A percentile compares a stretch with the other conserved stretches of the same genome.
Evolutionary conservation across 2,329 filamentous ascomycete species (phyloP).

Genomic region (Fonsecaea erecta): DNA sequence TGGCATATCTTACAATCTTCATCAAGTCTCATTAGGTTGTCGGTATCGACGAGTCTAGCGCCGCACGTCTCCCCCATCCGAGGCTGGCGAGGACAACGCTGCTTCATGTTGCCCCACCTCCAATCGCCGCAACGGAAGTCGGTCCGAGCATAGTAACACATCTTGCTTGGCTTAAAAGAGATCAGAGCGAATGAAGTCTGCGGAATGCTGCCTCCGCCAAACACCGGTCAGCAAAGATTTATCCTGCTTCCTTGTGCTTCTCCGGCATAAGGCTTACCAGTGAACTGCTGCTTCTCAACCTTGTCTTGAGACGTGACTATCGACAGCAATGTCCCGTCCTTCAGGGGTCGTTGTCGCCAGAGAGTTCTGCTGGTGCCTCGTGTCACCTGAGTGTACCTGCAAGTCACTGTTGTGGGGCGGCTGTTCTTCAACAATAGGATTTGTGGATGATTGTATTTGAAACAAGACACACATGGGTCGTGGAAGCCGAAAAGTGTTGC

Average conservation of each 20-base stretch:
- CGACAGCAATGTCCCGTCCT: neutral
- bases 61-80: constrained; percentile 38
- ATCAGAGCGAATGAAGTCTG: neutral
- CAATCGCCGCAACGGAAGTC: constrained; percentile 36
- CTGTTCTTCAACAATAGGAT: neutral
- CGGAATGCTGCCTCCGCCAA: neutral
- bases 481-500: neutral
- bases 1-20: constrained; percentile 35
- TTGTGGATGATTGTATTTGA: neutral
- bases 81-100: constrained; percentile 36
- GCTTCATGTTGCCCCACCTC: constrained; percentile 40
- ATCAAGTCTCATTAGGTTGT: constrained; percentile 27
- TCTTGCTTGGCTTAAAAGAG: constrained; percentile 9
- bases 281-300: neutral
- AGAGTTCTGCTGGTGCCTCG: neutral
- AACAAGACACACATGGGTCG: neutral
- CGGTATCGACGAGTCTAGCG: constrained; percentile 27
- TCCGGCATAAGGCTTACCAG: constrained; percentile 11
- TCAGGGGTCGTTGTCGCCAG: neutral
- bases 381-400: neutral
- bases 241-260: neutral
- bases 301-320: neutral
- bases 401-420: neutral
- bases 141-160: constrained; percentile 37
- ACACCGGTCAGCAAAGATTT: constrained; percentile 8